Evolutionary conservation across 1,284 basidiomycete genomes (phyloP), one percentile per base, ranked within the genome.

Genomic region (Malassezia pachydermatis): DNA sequence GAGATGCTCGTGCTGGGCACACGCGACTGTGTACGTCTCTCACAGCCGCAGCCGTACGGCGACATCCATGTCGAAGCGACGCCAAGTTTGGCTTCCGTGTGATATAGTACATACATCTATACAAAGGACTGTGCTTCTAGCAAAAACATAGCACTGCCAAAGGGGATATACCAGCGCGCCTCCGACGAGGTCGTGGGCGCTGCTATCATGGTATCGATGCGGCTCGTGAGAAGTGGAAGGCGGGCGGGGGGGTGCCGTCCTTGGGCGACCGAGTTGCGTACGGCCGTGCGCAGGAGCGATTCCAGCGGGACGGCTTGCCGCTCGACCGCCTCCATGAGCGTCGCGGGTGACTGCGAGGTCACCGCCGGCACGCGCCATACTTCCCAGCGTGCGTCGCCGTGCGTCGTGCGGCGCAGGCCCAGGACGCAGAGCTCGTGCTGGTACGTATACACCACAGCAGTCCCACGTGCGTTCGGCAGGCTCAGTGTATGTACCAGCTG

Each of bases 1-100:
- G 92, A 98, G 74, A 75, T 96, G 44, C 82, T 98, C 24, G 87
- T 95, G 3, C 80, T 98, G 2, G 84, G 87, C 8, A 95, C 90
- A 0, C 82, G 86, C 35, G 89, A 95, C 70, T 87, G 84, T 65
- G 76, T 98, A 60, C 81, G 82, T 60, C 74, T 96, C 39, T 74
- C 80, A 14, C 92, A 98, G 72, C 58, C 69, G 3, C 63, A 67
- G 25, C 64, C 74, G 17, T 95, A 88, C 65, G 84, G 83, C 56
- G 87, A 90, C 70, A 92, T 98, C 56, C 79, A 84, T 63, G 78
- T 96, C 33, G 75, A 77, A 6, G 83, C 82, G 27, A 95, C 88
- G 75, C 79, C n/a, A n/a, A n/a, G n/a, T n/a, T n/a, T 30, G 10
- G 9, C 29, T 9, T n/a, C 16, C 34, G n/a, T n/a, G n/a, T 40